Conservation (phyloP, 495 filamentous ascomycete species). For the Talaromyces stipitatus region DNA sequence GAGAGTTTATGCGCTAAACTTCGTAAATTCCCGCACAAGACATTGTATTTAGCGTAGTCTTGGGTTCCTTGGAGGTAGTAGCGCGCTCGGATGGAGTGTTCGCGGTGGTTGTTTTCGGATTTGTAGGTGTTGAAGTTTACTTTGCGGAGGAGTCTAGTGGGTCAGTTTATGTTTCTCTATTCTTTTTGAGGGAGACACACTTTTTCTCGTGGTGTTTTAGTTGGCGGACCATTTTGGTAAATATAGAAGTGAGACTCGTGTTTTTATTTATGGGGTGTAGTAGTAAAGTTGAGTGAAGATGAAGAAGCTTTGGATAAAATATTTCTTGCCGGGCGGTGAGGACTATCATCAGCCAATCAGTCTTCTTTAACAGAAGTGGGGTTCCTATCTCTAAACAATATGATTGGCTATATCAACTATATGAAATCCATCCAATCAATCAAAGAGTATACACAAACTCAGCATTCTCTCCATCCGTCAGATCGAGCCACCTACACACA, state of each 20-base stretch:
- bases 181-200: conserved; percentile 22
- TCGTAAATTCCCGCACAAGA: conserved; percentile 72
- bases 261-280: background rate
- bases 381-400: background rate
- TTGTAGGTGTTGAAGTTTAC: conserved; percentile 94
- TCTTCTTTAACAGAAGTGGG: background rate
- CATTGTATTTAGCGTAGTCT: conserved; percentile 87
- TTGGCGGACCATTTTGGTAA: conserved; percentile 69
- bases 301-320: background rate
- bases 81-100: conserved; percentile 67
- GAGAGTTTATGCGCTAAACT: conserved; percentile 83
- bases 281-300: background rate
- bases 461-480: conserved; percentile 47
- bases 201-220: conserved; percentile 89
- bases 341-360: background rate
- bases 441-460: conserved; percentile 31
- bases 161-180: background rate
- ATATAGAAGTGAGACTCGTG: background rate
- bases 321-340: conserved; percentile 4
- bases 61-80: conserved; percentile 82
- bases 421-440: too few species aligned
- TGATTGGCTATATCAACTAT: background rate
- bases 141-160: conserved; percentile 67
- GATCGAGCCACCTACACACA: conserved; percentile 38
- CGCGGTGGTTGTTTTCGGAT: conserved; percentile 77